Evolutionary conservation across 192 early-diverging fungal genomes (phyloP), one percentile per base, ranked within the genome.

Genomic region (Coemansia sp.): DNA sequence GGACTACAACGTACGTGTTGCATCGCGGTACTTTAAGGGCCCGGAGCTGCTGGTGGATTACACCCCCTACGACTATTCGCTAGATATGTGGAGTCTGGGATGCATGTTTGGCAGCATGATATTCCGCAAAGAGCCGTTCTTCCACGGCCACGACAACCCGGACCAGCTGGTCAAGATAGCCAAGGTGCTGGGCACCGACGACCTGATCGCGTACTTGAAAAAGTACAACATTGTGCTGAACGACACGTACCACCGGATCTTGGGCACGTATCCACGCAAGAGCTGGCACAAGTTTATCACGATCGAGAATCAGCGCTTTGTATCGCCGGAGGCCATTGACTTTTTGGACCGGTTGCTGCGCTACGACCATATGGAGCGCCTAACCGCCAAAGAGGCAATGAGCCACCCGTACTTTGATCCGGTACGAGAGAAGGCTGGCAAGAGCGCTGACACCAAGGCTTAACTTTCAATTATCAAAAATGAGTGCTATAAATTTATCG

Each of bases 61-160:
- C 72, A 94, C 92, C 66, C 88, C 92, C 70, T 99, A 99, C 70
- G 97, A 99, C 81, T 99, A 99, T 65, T 94, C 92, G 47, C 81
- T 99, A 57, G 97, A 99, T 65, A 92, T 99, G 90, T 99, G 97
- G 97, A 94, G 91, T 70, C 84, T 95, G 63, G 97, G 97, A 6
- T 97, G 95, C 72, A 98, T 98, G 94, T 96, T 98, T 83, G 97
- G 95, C 19, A 93, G 91, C 72, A 99, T 99, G 92, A 99, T 99
- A 39, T 99, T 97, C 88, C 87, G 92, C 69, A 94, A 94, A 72
- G 95, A 99, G 63, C 95, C 95, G 2, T 99, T 99, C 76, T 99
- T 99, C 88, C 95, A 97, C 64, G 97, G 87, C 30, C 92, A 96
- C 65, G 93, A 96, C 80, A 98, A 98, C 75, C 91, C 94, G 75